A percentile compares a stretch with the other conserved stretches of the same genome.
phyloP scores from a whole-genome alignment of 305 asterid genomes.

The Fraxinus sp. region DNA sequence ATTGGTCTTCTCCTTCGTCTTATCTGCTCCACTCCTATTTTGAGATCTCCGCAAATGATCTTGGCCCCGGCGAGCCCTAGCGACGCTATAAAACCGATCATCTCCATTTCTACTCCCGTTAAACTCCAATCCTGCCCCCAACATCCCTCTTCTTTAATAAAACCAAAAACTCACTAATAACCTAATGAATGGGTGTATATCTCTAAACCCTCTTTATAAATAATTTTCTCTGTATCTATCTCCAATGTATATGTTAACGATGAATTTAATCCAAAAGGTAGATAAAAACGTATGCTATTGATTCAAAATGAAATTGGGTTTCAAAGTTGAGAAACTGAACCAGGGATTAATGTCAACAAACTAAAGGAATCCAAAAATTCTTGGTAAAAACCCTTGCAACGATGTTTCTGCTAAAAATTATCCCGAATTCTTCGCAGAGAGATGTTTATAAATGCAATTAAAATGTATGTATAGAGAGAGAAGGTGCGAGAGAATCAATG shows the following conservation, averaged over 20 bases:
- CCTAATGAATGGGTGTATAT: background rate
- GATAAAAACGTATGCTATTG: background rate
- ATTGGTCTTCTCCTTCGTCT: conserved; percentile 17
- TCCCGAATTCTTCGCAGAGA: background rate
- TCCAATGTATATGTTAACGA: background rate
- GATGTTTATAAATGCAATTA: background rate
- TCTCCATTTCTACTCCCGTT: conserved; percentile 61
- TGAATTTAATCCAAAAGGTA: background rate
- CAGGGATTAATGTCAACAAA: background rate
- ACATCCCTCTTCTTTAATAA: conserved; percentile 23
- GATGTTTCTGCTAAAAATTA: background rate
- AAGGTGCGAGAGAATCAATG: background rate
- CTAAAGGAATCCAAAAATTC: background rate
- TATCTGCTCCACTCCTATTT: conserved; percentile 25
- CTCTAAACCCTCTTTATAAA: background rate
- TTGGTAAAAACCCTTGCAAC: background rate
- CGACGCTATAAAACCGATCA: conserved; percentile 45
- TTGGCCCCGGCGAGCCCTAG: conserved; percentile 37
- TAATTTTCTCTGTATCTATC: background rate
- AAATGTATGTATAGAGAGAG: conserved; percentile 6
- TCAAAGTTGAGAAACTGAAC: conserved; percentile 16
- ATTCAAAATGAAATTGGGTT: background rate
- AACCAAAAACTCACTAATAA: background rate
- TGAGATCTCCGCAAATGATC: conserved; percentile 36
- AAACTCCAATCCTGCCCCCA: conserved; percentile 78